Conservation (phyloP, 2,329 filamentous ascomycete genomes). For the Claviceps sp. region DNA sequence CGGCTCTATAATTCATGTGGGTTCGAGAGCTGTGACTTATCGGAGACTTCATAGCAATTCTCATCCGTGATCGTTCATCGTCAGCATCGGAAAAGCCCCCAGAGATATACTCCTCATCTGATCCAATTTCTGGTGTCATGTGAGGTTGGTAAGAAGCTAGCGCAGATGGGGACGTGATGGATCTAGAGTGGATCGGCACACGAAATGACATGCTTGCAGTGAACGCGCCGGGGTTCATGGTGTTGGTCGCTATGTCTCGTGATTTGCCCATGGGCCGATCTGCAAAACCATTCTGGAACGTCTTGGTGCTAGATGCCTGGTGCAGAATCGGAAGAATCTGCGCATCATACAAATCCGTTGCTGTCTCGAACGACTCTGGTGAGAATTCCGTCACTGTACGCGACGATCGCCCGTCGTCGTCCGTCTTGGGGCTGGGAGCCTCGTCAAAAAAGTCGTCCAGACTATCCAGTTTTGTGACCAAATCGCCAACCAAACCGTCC, state of each 20-base stretch:
- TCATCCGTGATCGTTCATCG: constrained; percentile 37
- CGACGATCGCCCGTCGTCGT: constrained; percentile 47
- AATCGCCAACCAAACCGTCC: constrained; percentile 58
- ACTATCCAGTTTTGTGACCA: constrained; percentile 68
- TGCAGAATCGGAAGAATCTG: constrained; percentile 83
- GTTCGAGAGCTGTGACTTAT: constrained; percentile 40
- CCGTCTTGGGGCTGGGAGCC: constrained; percentile 41
- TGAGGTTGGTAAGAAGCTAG: constrained; percentile 40
- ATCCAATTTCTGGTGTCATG: constrained; percentile 46
- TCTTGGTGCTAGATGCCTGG: constrained; percentile 66
- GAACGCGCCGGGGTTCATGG: constrained; percentile 51
- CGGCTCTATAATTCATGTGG: constrained; percentile 17
- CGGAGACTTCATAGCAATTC: constrained; percentile 47
- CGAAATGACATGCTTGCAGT: constrained; percentile 33
- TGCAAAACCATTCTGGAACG: constrained; percentile 78
- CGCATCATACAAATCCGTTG: constrained; percentile 79
- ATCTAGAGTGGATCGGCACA: constrained; percentile 64
- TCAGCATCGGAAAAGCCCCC: constrained; percentile 73
- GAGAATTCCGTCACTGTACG: constrained; percentile 52
- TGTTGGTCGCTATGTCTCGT: constrained; percentile 46
- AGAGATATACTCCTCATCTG: constrained; percentile 63
- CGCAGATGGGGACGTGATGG: constrained; percentile 67
- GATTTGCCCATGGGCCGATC: constrained; percentile 53
- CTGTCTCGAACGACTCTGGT: constrained; percentile 54
- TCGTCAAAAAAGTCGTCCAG: constrained; percentile 76